These are phyloP conservation scores for Lagerstroemia speciosa DNA, from an alignment of 345 rosid species.

Conservation along the genomic window DNA sequence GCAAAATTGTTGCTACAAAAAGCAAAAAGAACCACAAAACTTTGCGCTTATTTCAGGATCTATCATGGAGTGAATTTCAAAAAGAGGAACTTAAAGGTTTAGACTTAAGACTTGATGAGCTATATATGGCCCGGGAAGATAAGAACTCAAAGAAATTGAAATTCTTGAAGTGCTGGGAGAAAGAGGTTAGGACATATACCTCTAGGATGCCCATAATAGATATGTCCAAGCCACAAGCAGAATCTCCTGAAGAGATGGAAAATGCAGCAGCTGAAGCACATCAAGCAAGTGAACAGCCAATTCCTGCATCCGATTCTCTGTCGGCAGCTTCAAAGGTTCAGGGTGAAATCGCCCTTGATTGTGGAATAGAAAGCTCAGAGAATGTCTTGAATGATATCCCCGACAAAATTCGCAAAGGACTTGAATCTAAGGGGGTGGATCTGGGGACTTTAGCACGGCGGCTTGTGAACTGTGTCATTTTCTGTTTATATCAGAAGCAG, in stretches of 20 bases:
- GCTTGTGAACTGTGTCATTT: slow-evolving; percentile 56
- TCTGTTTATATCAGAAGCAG: slow-evolving; percentile 47
- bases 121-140: slow-evolving; percentile 39
- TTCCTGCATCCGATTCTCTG: slow-evolving; percentile 9
- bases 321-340: slow-evolving; percentile 45
- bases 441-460: slow-evolving; percentile 69
- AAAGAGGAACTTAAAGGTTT: slow-evolving; percentile 38
- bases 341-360: slow-evolving; percentile 37
- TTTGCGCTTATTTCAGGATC: slow-evolving; percentile 28
- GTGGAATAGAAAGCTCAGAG: slow-evolving; percentile 40
- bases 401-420: slow-evolving; percentile 56
- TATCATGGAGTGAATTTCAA: slow-evolving; percentile 53
- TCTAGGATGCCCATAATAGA: slow-evolving; percentile 21
- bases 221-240: slow-evolving; percentile 10
- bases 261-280: slow-evolving; percentile 24
- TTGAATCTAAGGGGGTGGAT: slow-evolving; percentile 67
- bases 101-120: slow-evolving; percentile 48
- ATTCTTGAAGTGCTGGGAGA: slow-evolving; percentile 92
- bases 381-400: slow-evolving; percentile 50
- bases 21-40: slow-evolving; percentile 31
- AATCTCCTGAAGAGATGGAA: slow-evolving; percentile 27
- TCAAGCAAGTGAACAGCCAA: slow-evolving; percentile 42
- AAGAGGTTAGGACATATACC: slow-evolving; percentile 48
- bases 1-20: slow-evolving; percentile 16
- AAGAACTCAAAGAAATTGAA: slow-evolving; percentile 59